Percentiles rank a stretch among this genome's conserved stretches.
These are phyloP conservation scores for Eucalyptus curtisii DNA, from an alignment of 345 rosid genomes.

Conservation along the genomic window DNA sequence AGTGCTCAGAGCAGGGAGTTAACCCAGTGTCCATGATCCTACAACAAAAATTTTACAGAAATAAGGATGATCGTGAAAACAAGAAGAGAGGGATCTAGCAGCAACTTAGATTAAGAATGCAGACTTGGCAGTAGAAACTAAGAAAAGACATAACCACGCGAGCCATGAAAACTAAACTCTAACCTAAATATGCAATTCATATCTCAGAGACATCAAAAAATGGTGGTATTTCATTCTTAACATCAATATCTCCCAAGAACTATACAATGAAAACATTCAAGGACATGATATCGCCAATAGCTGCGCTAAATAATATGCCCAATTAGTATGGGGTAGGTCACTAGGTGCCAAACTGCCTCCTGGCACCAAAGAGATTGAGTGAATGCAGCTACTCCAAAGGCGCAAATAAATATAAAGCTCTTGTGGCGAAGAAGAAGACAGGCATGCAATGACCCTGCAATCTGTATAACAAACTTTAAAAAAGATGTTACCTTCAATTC, in stretches of 20 bases:
- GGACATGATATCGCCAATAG: not conserved
- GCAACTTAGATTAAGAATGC: not conserved
- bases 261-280: not conserved
- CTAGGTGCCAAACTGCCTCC: not conserved
- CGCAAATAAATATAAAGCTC: not conserved
- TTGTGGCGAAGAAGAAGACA: not conserved
- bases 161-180: not conserved
- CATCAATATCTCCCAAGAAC: not conserved
- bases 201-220: not conserved
- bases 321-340: not conserved
- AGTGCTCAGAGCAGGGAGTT: constrained; percentile 91
- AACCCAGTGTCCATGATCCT: constrained; percentile 99
- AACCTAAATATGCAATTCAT: not conserved
- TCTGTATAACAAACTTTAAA: not conserved
- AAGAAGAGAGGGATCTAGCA: not conserved
- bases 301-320: too few relatives aligned
- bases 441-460: not conserved
- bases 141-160: not conserved
- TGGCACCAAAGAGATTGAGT: not conserved
- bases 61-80: not conserved
- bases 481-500: constrained; percentile 60
- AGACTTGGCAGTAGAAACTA: not conserved
- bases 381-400: not conserved
- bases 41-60: not conserved
- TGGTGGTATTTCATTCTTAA: not conserved